Evolutionary conservation across 768 basidiomycete genomes (phyloP).

Genomic region (Pholiota microspora): DNA sequence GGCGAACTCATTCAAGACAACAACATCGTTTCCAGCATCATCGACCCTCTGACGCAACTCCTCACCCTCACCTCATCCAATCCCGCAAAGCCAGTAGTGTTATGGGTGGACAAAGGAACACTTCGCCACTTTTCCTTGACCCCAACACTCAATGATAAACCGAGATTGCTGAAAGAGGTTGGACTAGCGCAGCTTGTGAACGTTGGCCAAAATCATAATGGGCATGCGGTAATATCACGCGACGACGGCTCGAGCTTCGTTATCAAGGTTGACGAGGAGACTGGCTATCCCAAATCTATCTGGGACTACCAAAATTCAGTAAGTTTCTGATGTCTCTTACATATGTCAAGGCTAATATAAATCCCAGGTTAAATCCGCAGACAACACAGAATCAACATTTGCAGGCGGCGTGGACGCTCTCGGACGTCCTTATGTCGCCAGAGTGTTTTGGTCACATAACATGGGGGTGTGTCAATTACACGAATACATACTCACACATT

Average conservation of each 20-base stretch:
- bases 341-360: not conserved
- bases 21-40: conserved; percentile 52
- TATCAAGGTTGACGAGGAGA: conserved; percentile 46
- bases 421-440: conserved; percentile 54
- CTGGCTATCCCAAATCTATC: conserved; percentile 6
- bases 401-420: conserved; percentile 51
- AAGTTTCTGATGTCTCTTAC: too few relatives aligned
- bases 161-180: conserved; percentile 37
- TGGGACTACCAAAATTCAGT: conserved; percentile 2
- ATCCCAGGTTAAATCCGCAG: conserved; percentile 38
- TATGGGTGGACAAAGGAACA: conserved; percentile 53
- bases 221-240: conserved; percentile 59
- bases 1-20: conserved; percentile 49
- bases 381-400: conserved; percentile 50
- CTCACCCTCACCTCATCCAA: conserved; percentile 22
- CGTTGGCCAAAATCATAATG: conserved; percentile 53
- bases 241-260: conserved; percentile 57
- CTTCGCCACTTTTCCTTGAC: conserved; percentile 51
- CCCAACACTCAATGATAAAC: conserved; percentile 49
- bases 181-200: conserved; percentile 57
- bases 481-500: not conserved
- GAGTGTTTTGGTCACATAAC: conserved; percentile 65
- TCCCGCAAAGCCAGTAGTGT: conserved; percentile 31
- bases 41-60: conserved; percentile 30
- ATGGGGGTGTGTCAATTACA: conserved; percentile 41